Percentiles rank a stretch among this genome's conserved stretches.
Evolutionary conservation across 495 filamentous ascomycete species (phyloP).

Genomic region (Penicillium psychrofluorescens): DNA sequence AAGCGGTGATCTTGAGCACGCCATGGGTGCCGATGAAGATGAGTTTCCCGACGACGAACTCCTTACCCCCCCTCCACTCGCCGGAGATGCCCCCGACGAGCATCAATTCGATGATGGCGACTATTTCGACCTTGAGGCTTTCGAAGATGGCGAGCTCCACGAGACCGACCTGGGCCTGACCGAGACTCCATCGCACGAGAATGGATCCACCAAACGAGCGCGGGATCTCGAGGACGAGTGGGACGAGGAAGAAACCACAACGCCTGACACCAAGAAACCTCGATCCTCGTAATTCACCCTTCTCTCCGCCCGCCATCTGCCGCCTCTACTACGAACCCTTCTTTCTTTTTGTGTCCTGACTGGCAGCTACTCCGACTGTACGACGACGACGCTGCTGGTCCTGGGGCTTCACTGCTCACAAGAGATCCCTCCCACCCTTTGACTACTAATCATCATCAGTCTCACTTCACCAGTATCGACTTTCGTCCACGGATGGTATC

Average conservation of each 20-base stretch:
- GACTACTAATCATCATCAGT: slow-evolving; percentile 6
- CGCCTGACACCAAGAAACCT: slow-evolving; percentile 20
- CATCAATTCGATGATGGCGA: slow-evolving; percentile 17
- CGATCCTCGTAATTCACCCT: slow-evolving; percentile 16
- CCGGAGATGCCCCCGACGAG: slow-evolving; percentile 5
- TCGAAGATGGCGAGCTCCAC: slow-evolving; percentile 15
- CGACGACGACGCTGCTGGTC: background rate
- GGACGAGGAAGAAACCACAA: slow-evolving; percentile 13
- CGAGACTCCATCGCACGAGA: slow-evolving; percentile 7
- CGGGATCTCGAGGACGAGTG: slow-evolving; percentile 26
- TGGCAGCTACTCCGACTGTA: no score
- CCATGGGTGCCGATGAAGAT: slow-evolving; percentile 13
- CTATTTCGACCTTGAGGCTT: slow-evolving; percentile 10
- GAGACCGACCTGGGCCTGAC: slow-evolving; percentile 14
- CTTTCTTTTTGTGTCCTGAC: background rate
- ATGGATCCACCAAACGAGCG: slow-evolving; percentile 19
- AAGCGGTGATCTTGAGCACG: slow-evolving; percentile 11
- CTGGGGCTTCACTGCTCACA: no score
- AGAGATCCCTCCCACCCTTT: no score
- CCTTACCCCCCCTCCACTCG: background rate
- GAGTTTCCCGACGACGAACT: slow-evolving; percentile 6
- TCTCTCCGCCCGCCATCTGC: background rate
- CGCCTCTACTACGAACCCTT: background rate
- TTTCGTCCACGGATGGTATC: background rate
- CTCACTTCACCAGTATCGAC: slow-evolving; percentile 6